Base-by-base conservation (phyloP, 2,329 filamentous ascomycete genomes). In the Tolypocladium inflatum region DNA sequence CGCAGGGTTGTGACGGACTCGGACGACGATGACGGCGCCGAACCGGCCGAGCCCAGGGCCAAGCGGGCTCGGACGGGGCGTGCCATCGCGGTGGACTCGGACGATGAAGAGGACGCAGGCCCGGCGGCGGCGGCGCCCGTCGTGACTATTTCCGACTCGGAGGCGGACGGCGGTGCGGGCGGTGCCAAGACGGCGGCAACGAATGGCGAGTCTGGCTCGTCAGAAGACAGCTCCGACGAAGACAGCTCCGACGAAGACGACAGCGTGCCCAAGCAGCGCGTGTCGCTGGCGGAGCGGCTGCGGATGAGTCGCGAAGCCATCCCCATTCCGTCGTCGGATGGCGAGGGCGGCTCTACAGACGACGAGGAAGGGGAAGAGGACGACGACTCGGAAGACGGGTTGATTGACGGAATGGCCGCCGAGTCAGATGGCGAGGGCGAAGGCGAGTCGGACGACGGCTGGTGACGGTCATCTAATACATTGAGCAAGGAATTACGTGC, bases 391-490 rank as follows among this genome's bases (percentile, higher is more conserved):
- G 62, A 61, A 48, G 59, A 67, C 21, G 69, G 63, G 1, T 63
- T 72, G 33, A 60, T 73, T 8, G 64, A 67, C 51, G 62, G 63
- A 21, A 70, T 73, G 68, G 72, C 72, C 0, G 70, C 67, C 2
- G 73, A 73, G 38, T 66, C 67, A 1, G 68, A 68, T 2, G 68
- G 65, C 2, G 66, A 65, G 9, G 65, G 65, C 0, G 57, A 59
- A 13, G 59, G 58, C 4, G 53, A 61, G 5, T 52, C 48, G 13
- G 63, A 61, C 3, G 57, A 58, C 43, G 53, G 43, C 13, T 41
- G 53, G 53, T 55, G 39, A 41, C 10, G 33, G 42, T 26, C 13
- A 3, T n/a, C n/a, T n/a, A n/a, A n/a, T n/a, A n/a, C n/a, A n/a
- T n/a, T n/a, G n/a, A n/a, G n/a, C n/a, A n/a, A n/a, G n/a, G n/a